Percentiles rank a stretch among this genome's conserved stretches.
phyloP scores from a whole-genome alignment of 192 early-diverging fungal species.

The Haplosporangium gracile region DNA sequence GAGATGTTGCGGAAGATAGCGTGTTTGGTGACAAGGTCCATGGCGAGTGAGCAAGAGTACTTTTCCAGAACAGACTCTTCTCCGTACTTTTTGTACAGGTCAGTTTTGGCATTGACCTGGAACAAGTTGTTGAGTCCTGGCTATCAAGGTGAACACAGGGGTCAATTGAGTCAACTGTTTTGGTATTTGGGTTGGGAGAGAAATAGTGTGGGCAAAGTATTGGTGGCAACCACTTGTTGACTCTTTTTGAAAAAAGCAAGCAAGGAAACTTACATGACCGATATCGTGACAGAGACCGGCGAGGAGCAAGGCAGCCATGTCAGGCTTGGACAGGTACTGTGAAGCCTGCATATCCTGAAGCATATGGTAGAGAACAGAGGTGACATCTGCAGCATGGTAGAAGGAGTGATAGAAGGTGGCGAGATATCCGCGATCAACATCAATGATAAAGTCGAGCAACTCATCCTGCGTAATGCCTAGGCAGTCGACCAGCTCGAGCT shows the following conservation, averaged over 20 bases:
- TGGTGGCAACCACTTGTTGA: background rate
- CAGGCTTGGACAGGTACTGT: conserved; percentile 74
- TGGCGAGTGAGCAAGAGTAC: conserved; percentile 85
- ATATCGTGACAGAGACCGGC: conserved; percentile 93
- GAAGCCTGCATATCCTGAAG: conserved; percentile 75
- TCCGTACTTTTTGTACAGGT: conserved; percentile 78
- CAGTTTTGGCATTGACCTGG: conserved; percentile 88
- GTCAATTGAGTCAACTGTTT: background rate
- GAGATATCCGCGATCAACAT: conserved; percentile 87
- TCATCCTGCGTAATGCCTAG: conserved; percentile 70
- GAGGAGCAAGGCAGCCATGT: conserved; percentile 85
- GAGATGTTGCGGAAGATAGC: conserved; percentile 72
- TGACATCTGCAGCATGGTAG: conserved; percentile 92
- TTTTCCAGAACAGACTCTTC: conserved; percentile 91
- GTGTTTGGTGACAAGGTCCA: conserved; percentile 82
- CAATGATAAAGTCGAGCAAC: conserved; percentile 87
- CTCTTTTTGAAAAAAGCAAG: background rate
- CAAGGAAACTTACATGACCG: conserved; percentile 73
- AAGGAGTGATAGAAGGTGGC: conserved; percentile 93
- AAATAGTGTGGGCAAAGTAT: background rate
- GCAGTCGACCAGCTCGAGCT: conserved; percentile 72
- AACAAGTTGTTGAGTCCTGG: conserved; percentile 94
- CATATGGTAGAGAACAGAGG: conserved; percentile 85
- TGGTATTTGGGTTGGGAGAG: background rate
- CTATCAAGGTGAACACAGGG: conserved; percentile 53